Conservation (phyloP, 2,329 filamentous ascomycete genomes). For the Parafenestella ontariensis region DNA sequence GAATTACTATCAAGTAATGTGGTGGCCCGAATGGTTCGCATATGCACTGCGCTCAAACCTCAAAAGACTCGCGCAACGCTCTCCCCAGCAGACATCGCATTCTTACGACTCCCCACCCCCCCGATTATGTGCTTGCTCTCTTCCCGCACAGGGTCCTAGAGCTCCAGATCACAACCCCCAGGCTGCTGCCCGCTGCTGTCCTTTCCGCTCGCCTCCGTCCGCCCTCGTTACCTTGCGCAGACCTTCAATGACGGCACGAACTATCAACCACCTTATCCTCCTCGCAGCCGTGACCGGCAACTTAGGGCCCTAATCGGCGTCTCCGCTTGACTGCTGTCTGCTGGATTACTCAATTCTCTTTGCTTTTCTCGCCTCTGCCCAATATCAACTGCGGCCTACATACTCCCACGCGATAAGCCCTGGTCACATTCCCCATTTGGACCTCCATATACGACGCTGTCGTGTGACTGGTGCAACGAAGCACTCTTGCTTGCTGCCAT, state of each 20-base stretch:
- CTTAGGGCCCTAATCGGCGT: slow-evolving; percentile 38
- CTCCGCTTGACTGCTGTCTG: slow-evolving; percentile 10
- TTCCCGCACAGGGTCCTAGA: slow-evolving; percentile 33
- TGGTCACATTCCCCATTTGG: slow-evolving; percentile 37
- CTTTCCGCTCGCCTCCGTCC: slow-evolving; percentile 17
- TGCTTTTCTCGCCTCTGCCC: slow-evolving; percentile 26
- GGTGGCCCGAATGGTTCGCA: slow-evolving; percentile 31
- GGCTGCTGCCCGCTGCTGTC: slow-evolving; percentile 16
- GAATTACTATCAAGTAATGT: slow-evolving; percentile 4
- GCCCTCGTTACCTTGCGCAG: slow-evolving; percentile 17
- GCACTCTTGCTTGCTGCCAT: slow-evolving; percentile 21
- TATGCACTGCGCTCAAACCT: slow-evolving; percentile 20
- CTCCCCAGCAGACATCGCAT: slow-evolving; percentile 16
- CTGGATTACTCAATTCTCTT: slow-evolving; percentile 28
- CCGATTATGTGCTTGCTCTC: slow-evolving; percentile 29
- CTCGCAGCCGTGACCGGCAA: slow-evolving; percentile 50
- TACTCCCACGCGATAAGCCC: slow-evolving; percentile 50
- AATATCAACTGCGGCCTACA: slow-evolving; percentile 31
- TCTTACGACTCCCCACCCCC: slow-evolving; percentile 24
- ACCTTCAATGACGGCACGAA: slow-evolving; percentile 53
- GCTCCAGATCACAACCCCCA: slow-evolving; percentile 19
- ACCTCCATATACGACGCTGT: slow-evolving; percentile 28
- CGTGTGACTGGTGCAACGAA: slow-evolving; percentile 40
- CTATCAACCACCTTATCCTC: slow-evolving; percentile 52
- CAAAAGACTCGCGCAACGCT: slow-evolving; percentile 43